Evolutionary conservation across 768 basidiomycete species (phyloP).

Genomic region (Pulveroboletus sp.): DNA sequence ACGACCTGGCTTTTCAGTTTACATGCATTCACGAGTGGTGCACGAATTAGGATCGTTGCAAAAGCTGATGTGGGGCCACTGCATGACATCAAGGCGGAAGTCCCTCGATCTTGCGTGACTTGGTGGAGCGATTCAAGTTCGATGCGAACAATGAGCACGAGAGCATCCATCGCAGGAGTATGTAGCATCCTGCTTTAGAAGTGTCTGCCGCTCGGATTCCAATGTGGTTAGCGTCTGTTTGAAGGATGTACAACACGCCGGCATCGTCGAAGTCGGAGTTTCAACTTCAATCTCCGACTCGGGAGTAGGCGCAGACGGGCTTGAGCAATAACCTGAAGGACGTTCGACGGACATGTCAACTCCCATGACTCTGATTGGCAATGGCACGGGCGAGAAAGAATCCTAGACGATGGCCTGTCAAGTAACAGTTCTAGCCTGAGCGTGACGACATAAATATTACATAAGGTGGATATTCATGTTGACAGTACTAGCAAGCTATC

Average conservation of each 20-base stretch:
- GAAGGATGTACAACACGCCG: not conserved
- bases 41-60: not conserved
- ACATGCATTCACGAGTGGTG: constrained; percentile 3
- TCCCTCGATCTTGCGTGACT: not conserved
- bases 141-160: constrained; percentile 2
- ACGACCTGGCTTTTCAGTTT: constrained; percentile 8
- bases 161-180: constrained; percentile 7
- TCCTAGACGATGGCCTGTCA: too few species aligned
- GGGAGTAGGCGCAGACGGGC: too few species aligned
- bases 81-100: not conserved
- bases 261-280: too few species aligned
- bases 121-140: constrained; percentile 10
- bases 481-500: too few species aligned
- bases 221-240: constrained; percentile 1
- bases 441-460: too few species aligned
- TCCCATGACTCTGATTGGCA: too few species aligned
- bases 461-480: too few species aligned
- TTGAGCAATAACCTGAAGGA: too few species aligned
- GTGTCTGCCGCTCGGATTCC: constrained; percentile 1
- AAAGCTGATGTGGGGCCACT: constrained; percentile 1
- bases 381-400: too few species aligned
- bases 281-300: constrained; percentile 9
- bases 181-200: constrained; percentile 1
- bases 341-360: too few species aligned
- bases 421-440: too few species aligned